Evolutionary conservation across 164 flowering plant genomes (phyloP).

Genomic region (Dillenia turbinata): DNA sequence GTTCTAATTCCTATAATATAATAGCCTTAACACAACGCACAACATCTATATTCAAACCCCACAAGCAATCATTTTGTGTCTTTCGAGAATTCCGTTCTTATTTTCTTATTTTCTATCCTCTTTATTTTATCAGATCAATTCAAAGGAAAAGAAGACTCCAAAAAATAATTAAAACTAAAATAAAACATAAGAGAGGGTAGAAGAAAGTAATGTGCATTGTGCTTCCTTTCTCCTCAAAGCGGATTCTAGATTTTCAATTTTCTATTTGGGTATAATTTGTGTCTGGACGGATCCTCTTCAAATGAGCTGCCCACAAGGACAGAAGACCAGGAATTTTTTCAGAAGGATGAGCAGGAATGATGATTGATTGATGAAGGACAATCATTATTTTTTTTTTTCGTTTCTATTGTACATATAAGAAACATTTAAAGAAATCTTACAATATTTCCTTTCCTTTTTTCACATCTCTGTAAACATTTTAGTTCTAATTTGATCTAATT

Average conservation of each 20-base stretch:
- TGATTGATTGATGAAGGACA: conserved; percentile 28
- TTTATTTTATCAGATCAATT: conserved; percentile 26
- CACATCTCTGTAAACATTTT: conserved; percentile 14
- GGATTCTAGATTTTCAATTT: conserved; percentile 46
- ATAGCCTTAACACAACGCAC: conserved; percentile 44
- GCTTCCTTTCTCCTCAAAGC: conserved; percentile 26
- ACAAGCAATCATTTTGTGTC: conserved; percentile 29
- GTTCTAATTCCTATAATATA: conserved; percentile 22
- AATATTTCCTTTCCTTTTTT: neutral
- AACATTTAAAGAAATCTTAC: conserved; percentile 10
- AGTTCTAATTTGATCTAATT: conserved; percentile 1
- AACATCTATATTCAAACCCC: conserved; percentile 35
- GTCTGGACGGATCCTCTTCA: conserved; percentile 21
- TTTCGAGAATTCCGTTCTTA: conserved; percentile 23
- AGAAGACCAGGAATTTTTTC: conserved; percentile 1
- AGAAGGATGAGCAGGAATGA: no score
- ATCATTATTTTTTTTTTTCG: conserved; percentile 26
- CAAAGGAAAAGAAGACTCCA: conserved; percentile 8
- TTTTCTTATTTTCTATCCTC: conserved; percentile 7
- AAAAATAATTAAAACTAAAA: conserved; percentile 16
- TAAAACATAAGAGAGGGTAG: conserved; percentile 16
- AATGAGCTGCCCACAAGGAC: conserved; percentile 17
- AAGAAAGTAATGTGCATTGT: conserved; percentile 25
- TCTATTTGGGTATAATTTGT: conserved; percentile 24
- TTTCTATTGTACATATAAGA: conserved; percentile 9